These are phyloP conservation scores for Trichoderma virens DNA, from an alignment of 495 filamentous ascomycete species.

Conservation along the genomic window DNA sequence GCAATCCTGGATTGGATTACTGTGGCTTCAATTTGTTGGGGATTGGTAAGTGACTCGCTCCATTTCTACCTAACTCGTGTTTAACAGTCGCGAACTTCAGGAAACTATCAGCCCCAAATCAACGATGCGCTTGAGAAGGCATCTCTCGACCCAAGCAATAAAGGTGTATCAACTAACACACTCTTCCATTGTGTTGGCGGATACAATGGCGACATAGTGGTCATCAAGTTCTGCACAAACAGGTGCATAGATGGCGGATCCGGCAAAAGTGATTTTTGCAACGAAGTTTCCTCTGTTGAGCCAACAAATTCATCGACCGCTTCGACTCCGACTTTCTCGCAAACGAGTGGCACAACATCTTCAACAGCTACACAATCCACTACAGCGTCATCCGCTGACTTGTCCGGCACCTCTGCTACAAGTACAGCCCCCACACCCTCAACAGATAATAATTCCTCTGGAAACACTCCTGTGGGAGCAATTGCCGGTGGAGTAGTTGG, in stretches of 20 bases:
- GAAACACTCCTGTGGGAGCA: not conserved
- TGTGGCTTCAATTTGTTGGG: not conserved
- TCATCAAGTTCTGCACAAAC: not conserved
- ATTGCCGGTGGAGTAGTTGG: not conserved
- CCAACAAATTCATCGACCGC: not conserved
- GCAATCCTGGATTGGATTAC: not conserved
- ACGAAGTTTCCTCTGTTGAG: not conserved
- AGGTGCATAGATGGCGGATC: not conserved
- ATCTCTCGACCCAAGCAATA: not conserved
- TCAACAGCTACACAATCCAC: not conserved
- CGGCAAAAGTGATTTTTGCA: not conserved
- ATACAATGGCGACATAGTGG: not conserved
- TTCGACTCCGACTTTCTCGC: not conserved
- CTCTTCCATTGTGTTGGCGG: not conserved
- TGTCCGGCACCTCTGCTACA: not conserved
- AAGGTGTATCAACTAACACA: not conserved
- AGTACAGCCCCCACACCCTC: not conserved
- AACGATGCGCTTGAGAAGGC: not conserved
- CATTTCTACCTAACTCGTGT: not conserved
- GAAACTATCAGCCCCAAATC: not conserved
- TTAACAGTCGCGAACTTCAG: not conserved
- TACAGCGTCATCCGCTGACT: not conserved
- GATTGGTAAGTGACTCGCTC: not conserved
- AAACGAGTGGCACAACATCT: not conserved
- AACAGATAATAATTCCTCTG: too few species aligned